Conservation (phyloP, 2,329 filamentous ascomycete genomes). For the Monilinia aucupariae region DNA sequence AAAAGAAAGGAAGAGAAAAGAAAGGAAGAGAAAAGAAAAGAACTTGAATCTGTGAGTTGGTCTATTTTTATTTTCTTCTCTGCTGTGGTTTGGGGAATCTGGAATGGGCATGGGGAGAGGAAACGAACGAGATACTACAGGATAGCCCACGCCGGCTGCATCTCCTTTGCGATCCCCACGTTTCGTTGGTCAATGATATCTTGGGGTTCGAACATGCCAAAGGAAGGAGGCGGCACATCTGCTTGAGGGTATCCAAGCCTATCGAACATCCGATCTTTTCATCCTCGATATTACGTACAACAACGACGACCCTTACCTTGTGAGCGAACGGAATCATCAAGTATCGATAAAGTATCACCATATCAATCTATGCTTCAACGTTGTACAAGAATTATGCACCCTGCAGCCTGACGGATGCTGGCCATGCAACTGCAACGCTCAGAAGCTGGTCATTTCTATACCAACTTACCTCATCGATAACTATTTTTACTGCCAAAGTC, state of each 20-base stretch:
- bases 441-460: slow-evolving; percentile 24
- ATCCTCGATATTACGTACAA: slow-evolving; percentile 3
- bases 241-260: slow-evolving; percentile 12
- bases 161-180: background rate
- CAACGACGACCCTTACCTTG: slow-evolving; percentile 2
- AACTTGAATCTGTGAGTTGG: slow-evolving; percentile 5
- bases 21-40: background rate
- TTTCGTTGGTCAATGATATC: background rate
- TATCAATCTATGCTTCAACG: slow-evolving; percentile 19
- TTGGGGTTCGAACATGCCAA: background rate
- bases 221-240: slow-evolving; percentile 24
- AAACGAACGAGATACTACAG: background rate
- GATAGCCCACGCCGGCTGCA: background rate
- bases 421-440: slow-evolving; percentile 34
- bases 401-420: slow-evolving; percentile 34
- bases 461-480: slow-evolving; percentile 20
- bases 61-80: background rate
- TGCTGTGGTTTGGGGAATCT: background rate
- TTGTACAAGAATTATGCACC: slow-evolving; percentile 34
- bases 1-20: slow-evolving; percentile 1
- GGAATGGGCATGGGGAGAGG: background rate
- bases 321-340: slow-evolving; percentile 8
- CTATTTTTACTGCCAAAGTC: slow-evolving; percentile 20
- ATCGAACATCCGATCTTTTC: slow-evolving; percentile 16
- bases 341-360: slow-evolving; percentile 10